A percentile compares a stretch with the other conserved stretches of the same genome.
These are phyloP conservation scores for Huntiella decipiens DNA, from an alignment of 2,329 filamentous ascomycete species.

Conservation along the genomic window DNA sequence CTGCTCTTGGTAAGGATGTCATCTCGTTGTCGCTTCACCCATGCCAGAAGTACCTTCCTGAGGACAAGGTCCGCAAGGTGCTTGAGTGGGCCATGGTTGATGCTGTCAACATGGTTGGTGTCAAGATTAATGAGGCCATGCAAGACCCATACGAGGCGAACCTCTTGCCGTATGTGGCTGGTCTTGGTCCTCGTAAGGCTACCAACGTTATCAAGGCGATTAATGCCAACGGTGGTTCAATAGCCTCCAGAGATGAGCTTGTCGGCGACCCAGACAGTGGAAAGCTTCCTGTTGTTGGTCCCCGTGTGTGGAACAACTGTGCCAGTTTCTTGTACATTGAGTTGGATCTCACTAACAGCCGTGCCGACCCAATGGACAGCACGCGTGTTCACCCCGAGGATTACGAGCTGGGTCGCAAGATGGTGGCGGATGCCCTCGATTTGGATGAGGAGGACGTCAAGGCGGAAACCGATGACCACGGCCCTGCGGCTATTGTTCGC, in stretches of 20 bases:
- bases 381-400: constrained; percentile 96
- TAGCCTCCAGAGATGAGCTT: constrained; percentile 70
- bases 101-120: constrained; percentile 91
- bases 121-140: constrained; percentile 86
- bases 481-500: constrained; percentile 73
- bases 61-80: constrained; percentile 70
- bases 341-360: constrained; percentile 62
- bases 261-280: constrained; percentile 71
- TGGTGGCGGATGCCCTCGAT: constrained; percentile 91
- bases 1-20: constrained; percentile 74
- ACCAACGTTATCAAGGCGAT: constrained; percentile 58
- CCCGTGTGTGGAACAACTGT: constrained; percentile 89
- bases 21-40: constrained; percentile 74
- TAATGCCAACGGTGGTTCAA: constrained; percentile 72
- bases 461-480: constrained; percentile 78
- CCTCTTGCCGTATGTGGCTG: constrained; percentile 75
- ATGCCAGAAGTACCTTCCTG: constrained; percentile 71
- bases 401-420: constrained; percentile 93
- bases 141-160: constrained; percentile 66
- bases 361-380: constrained; percentile 85
- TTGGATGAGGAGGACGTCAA: constrained; percentile 97
- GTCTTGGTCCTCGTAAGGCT: constrained; percentile 81
- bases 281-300: constrained; percentile 61
- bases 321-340: constrained; percentile 86
- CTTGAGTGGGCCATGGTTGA: constrained; percentile 96